These are phyloP conservation scores for Camellia sinensis DNA, from an alignment of 148 eudicot genomes.

Conservation along the genomic window DNA sequence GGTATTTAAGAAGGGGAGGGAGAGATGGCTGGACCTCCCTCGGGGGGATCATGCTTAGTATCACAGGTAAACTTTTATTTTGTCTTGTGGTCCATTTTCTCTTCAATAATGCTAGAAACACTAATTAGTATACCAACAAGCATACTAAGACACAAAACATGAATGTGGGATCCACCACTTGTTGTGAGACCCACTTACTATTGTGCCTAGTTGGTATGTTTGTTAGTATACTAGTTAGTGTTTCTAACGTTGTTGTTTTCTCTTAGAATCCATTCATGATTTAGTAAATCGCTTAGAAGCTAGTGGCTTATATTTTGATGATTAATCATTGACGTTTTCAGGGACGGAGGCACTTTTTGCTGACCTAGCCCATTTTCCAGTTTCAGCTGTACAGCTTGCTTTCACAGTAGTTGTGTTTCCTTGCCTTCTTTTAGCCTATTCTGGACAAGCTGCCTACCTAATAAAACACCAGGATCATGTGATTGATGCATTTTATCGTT, in stretches of 20 bases:
- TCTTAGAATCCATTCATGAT: neutral
- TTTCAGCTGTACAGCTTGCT: conserved; percentile 88
- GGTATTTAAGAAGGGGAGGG: conserved; percentile 66
- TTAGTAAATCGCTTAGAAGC: neutral
- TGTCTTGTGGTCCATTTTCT: conserved; percentile 7
- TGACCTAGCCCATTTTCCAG: conserved; percentile 90
- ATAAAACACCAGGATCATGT: conserved; percentile 69
- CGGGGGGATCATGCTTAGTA: conserved; percentile 95
- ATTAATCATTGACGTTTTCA: conserved; percentile 27
- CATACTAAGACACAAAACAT: too few species aligned
- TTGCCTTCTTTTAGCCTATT: conserved; percentile 91
- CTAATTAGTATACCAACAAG: too few species aligned
- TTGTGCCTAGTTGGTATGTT: too few species aligned
- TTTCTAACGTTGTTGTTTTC: neutral
- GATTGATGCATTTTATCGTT: conserved; percentile 81
- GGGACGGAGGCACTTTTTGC: conserved; percentile 98
- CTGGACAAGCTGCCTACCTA: conserved; percentile 97
- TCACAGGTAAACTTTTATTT: conserved; percentile 59
- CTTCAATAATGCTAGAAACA: neutral
- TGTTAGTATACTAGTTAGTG: too few species aligned
- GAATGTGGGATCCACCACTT: too few species aligned
- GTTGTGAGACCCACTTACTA: too few species aligned
- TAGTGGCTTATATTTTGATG: conserved; percentile 15
- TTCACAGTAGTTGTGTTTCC: conserved; percentile 88
- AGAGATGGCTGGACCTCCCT: conserved; percentile 80